phyloP scores from a whole-genome alignment of 2,329 filamentous ascomycete genomes.

The Sporothrix pseudoabietina region DNA sequence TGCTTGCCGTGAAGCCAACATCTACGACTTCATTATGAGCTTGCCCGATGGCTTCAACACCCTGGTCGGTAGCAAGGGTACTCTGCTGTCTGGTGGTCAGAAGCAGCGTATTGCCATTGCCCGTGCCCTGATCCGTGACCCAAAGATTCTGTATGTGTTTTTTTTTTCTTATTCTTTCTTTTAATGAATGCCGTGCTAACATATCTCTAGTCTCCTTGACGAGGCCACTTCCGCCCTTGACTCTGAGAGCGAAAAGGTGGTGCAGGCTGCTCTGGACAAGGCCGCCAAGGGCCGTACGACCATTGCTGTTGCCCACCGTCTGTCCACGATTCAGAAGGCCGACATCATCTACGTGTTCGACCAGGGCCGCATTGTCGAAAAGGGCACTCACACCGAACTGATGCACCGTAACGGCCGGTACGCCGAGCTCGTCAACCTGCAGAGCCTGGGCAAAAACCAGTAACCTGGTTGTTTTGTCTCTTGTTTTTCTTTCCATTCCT shows the following conservation, averaged over 20 bases:
- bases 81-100: conserved; percentile 84
- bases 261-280: conserved; percentile 77
- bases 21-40: conserved; percentile 87
- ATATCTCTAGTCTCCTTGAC: conserved; percentile 60
- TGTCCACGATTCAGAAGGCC: conserved; percentile 92
- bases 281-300: conserved; percentile 85
- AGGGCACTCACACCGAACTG: conserved; percentile 75
- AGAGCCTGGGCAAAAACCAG: conserved; percentile 67
- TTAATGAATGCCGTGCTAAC: neutral
- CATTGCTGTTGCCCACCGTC: conserved; percentile 88
- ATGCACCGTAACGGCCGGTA: conserved; percentile 72
- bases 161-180: too few relatives aligned
- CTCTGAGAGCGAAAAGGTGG: conserved; percentile 75
- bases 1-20: conserved; percentile 87
- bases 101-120: conserved; percentile 95
- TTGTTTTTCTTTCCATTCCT: neutral
- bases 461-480: neutral
- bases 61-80: conserved; percentile 82
- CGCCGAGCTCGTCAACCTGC: conserved; percentile 76
- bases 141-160: conserved; percentile 66
- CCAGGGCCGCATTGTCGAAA: conserved; percentile 81
- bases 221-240: conserved; percentile 80
- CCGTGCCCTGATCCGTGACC: conserved; percentile 84
- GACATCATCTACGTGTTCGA: conserved; percentile 98
- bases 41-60: conserved; percentile 82